Evolutionary conservation across 2,329 filamentous ascomycete genomes (phyloP).

Genomic region (Penicillium sp.): DNA sequence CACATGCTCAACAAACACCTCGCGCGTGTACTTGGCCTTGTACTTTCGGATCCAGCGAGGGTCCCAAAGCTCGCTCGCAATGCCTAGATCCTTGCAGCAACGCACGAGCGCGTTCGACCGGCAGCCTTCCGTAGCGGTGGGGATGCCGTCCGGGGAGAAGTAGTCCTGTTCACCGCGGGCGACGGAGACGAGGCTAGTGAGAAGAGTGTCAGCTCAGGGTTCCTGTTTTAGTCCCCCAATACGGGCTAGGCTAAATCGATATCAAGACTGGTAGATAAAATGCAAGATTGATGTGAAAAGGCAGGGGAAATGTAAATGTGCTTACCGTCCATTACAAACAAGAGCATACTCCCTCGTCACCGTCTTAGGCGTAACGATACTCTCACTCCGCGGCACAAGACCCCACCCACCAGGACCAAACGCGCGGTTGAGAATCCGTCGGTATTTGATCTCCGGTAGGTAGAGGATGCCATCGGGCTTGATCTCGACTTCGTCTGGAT

Average conservation of each 20-base stretch:
- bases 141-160: slow-evolving; percentile 84
- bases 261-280: not conserved
- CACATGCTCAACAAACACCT: slow-evolving; percentile 87
- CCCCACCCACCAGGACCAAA: slow-evolving; percentile 98
- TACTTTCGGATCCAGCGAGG: slow-evolving; percentile 84
- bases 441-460: slow-evolving; percentile 96
- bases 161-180: slow-evolving; percentile 93
- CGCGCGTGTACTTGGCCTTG: slow-evolving; percentile 68
- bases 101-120: slow-evolving; percentile 98
- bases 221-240: not conserved
- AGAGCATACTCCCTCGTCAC: slow-evolving; percentile 92
- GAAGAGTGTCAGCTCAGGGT: not conserved
- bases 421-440: slow-evolving; percentile 79
- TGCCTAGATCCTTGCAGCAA: slow-evolving; percentile 95
- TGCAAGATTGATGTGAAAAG: not conserved
- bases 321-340: slow-evolving; percentile 78
- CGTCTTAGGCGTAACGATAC: slow-evolving; percentile 75
- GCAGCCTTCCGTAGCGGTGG: slow-evolving; percentile 92
- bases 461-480: slow-evolving; percentile 98
- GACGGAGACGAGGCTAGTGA: slow-evolving; percentile 75
- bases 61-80: slow-evolving; percentile 96
- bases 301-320: not conserved
- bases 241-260: too few species aligned
- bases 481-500: slow-evolving; percentile 80
- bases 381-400: slow-evolving; percentile 80